These are phyloP conservation scores for Suillus placidus DNA, from an alignment of 768 basidiomycete genomes.

Conservation along the genomic window DNA sequence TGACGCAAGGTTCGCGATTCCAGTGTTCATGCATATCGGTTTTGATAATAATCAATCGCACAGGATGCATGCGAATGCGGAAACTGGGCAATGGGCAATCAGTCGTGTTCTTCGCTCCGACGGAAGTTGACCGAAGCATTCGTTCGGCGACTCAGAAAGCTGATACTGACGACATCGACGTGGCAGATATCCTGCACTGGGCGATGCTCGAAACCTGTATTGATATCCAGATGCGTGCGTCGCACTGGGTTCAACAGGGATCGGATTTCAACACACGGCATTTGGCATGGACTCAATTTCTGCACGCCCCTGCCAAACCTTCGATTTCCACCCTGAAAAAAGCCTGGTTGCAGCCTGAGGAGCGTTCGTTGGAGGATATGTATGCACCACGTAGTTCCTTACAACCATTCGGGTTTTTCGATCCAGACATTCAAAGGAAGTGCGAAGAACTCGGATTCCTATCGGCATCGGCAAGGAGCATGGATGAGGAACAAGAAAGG, in stretches of 20 bases:
- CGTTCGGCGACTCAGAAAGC: slow-evolving; percentile 26
- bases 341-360: slow-evolving; percentile 45
- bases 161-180: not conserved
- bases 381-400: slow-evolving; percentile 21
- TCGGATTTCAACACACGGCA: slow-evolving; percentile 23
- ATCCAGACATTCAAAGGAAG: slow-evolving; percentile 16
- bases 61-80: slow-evolving; percentile 59
- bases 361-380: slow-evolving; percentile 39
- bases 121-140: slow-evolving; percentile 42
- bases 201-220: slow-evolving; percentile 46
- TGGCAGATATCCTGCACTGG: slow-evolving; percentile 46
- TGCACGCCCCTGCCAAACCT: not conserved
- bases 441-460: slow-evolving; percentile 21
- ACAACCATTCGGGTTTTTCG: not conserved
- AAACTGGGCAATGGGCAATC: slow-evolving; percentile 50
- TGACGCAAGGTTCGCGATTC: not conserved
- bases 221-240: slow-evolving; percentile 41
- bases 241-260: slow-evolving; percentile 48
- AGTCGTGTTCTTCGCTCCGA: slow-evolving; percentile 48
- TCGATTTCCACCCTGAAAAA: slow-evolving; percentile 7
- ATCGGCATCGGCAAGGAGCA: slow-evolving; percentile 19
- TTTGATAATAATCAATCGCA: not conserved
- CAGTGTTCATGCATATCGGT: not conserved
- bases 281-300: slow-evolving; percentile 20
- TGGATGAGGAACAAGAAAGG: slow-evolving; percentile 54